Percentiles rank a stretch among this genome's conserved stretches.
Evolutionary conservation across 257 asterid genomes (phyloP).

Genomic region (Forsythia suspensa): DNA sequence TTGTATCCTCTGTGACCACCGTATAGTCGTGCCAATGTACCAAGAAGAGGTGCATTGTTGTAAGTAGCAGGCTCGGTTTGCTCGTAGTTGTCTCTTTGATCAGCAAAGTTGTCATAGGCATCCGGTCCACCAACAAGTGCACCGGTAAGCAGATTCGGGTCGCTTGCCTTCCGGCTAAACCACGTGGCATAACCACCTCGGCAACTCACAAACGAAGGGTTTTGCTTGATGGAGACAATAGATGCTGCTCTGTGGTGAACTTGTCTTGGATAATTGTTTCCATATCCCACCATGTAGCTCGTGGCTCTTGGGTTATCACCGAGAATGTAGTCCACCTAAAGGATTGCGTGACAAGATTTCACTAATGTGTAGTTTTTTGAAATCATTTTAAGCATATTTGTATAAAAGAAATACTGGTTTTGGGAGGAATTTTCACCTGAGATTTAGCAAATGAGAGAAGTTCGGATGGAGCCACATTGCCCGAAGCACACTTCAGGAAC

Average conservation of each 20-base stretch:
- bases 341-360: background rate
- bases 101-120: slow-evolving; percentile 45
- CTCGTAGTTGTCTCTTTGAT: slow-evolving; percentile 38
- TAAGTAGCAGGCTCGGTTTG: slow-evolving; percentile 54
- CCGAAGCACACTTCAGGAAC: slow-evolving; percentile 50
- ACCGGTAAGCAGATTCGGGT: slow-evolving; percentile 47
- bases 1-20: slow-evolving; percentile 40
- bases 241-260: slow-evolving; percentile 57
- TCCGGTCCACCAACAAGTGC: slow-evolving; percentile 62
- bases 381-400: background rate
- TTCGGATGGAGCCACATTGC: slow-evolving; percentile 51
- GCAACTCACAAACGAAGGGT: slow-evolving; percentile 47
- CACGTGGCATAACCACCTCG: slow-evolving; percentile 51
- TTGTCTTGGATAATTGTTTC: slow-evolving; percentile 40
- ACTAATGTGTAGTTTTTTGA: background rate
- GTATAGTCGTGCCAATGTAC: slow-evolving; percentile 37
- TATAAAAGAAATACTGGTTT: background rate
- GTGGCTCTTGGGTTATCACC: slow-evolving; percentile 52
- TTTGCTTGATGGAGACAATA: slow-evolving; percentile 38
- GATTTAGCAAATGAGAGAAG: slow-evolving; percentile 68
- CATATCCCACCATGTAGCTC: slow-evolving; percentile 59
- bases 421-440: slow-evolving; percentile 43
- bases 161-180: slow-evolving; percentile 31
- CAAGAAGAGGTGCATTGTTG: slow-evolving; percentile 52
- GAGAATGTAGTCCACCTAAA: slow-evolving; percentile 53